Evolutionary conservation across 768 basidiomycete genomes (phyloP).

Genomic region (Tricholoma flavovirens): DNA sequence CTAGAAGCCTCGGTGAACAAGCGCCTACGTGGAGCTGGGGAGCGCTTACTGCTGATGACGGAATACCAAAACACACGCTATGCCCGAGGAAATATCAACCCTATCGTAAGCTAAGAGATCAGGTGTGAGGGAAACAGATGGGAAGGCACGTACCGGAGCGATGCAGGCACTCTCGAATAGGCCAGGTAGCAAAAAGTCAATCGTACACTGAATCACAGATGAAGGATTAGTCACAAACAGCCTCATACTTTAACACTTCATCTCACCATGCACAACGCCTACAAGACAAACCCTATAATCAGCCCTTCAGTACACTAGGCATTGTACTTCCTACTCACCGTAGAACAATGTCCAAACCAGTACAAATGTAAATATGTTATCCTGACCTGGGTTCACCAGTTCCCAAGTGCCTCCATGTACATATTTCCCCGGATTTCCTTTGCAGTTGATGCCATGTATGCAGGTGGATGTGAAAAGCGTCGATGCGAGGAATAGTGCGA

Average conservation of each 20-base stretch:
- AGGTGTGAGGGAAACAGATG: neutral
- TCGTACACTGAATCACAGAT: constrained; percentile 18
- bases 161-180: neutral
- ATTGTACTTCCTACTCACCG: constrained; percentile 42
- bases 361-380: constrained; percentile 87
- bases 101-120: neutral
- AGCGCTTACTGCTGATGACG: neutral
- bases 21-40: neutral
- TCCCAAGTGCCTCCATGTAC: constrained; percentile 58
- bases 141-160: neutral
- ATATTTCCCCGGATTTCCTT: constrained; percentile 57
- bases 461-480: constrained; percentile 62
- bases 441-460: constrained; percentile 68
- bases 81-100: neutral
- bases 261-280: constrained; percentile 49
- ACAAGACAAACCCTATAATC: neutral
- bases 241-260: neutral
- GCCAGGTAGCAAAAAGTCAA: constrained; percentile 4
- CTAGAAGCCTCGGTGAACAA: neutral
- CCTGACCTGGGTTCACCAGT: constrained; percentile 79
- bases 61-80: neutral
- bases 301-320: neutral
- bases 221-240: constrained; percentile 5
- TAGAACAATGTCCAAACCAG: constrained; percentile 93
- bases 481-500: constrained; percentile 67